Evolutionary conservation across 2,329 filamentous ascomycete genomes (phyloP).

Genomic region (Clonostachys rhizophaga): DNA sequence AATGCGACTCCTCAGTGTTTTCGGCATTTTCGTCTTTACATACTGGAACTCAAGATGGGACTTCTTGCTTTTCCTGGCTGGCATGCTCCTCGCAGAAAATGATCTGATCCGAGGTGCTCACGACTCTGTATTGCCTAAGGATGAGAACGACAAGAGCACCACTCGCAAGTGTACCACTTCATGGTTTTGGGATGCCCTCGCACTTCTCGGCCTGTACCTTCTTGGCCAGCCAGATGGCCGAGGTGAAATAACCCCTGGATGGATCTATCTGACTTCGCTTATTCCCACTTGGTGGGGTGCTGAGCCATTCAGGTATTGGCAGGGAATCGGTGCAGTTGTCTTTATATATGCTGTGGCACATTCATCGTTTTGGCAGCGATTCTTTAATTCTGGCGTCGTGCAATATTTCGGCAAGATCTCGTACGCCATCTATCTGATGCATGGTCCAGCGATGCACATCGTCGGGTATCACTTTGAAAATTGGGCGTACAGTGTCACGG

Average conservation of each 20-base stretch:
- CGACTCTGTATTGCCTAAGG: constrained; percentile 13
- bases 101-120: constrained; percentile 45
- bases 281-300: constrained; percentile 45
- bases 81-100: constrained; percentile 50
- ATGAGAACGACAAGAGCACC: constrained; percentile 7
- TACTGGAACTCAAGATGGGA: constrained; percentile 48
- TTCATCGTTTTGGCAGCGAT: constrained; percentile 37
- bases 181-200: constrained; percentile 32
- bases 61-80: constrained; percentile 48
- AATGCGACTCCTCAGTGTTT: constrained; percentile 36
- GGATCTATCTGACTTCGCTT: constrained; percentile 37
- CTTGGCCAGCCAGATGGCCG: constrained; percentile 29
- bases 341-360: constrained; percentile 46
- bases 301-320: constrained; percentile 51
- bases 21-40: constrained; percentile 32
- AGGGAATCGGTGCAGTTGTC: constrained; percentile 45
- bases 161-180: background rate
- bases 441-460: constrained; percentile 50
- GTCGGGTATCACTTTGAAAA: constrained; percentile 46
- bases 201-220: constrained; percentile 47
- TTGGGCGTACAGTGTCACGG: constrained; percentile 41
- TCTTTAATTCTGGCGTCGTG: constrained; percentile 43
- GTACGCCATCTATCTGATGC: constrained; percentile 58
- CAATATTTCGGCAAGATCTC: constrained; percentile 59
- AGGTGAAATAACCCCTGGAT: constrained; percentile 46